Percentiles rank a stretch among this genome's conserved stretches.
These are phyloP conservation scores for Cladophialophora carrionii DNA, from an alignment of 2,329 filamentous ascomycete genomes.

Conservation along the genomic window DNA sequence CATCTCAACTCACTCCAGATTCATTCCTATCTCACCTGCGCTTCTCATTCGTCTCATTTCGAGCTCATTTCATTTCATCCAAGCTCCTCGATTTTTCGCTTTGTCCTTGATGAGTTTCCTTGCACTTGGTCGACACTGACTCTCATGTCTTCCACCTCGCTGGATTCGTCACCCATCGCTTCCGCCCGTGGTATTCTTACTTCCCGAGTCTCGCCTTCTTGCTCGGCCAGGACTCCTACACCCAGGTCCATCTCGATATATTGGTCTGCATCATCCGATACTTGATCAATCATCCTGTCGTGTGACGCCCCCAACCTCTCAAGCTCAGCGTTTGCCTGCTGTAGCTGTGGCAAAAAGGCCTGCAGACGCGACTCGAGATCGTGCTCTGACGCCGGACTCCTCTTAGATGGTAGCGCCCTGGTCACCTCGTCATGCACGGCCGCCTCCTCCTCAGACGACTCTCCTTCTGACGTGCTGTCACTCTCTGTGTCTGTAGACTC, in stretches of 20 bases:
- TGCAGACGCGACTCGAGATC: constrained; percentile 46
- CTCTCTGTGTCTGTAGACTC: constrained; percentile 10
- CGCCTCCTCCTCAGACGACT: constrained; percentile 6
- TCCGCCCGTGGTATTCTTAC: constrained; percentile 12
- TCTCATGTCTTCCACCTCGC: not conserved
- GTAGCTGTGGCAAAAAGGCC: constrained; percentile 49
- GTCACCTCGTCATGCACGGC: not conserved
- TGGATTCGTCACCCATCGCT: not conserved
- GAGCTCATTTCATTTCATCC: not conserved
- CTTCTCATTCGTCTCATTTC: not conserved
- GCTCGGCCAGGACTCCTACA: constrained; percentile 51
- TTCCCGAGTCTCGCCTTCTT: constrained; percentile 25
- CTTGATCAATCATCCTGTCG: constrained; percentile 45
- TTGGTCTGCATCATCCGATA: constrained; percentile 42
- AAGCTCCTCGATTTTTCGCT: constrained; percentile 35
- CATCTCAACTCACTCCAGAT: not conserved
- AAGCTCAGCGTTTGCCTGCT: constrained; percentile 49
- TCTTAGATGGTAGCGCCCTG: constrained; percentile 21
- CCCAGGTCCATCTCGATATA: constrained; percentile 54
- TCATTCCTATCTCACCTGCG: not conserved
- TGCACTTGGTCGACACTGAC: not conserved
- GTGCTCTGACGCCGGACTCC: not conserved
- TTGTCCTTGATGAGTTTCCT: not conserved
- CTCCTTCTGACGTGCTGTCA: constrained; percentile 8
- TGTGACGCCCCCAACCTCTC: constrained; percentile 43